A percentile compares a stretch with the other conserved stretches of the same genome.
These are phyloP conservation scores for Mortierella sp. DNA, from an alignment of 371 early-diverging fungal genomes.

Conservation along the genomic window DNA sequence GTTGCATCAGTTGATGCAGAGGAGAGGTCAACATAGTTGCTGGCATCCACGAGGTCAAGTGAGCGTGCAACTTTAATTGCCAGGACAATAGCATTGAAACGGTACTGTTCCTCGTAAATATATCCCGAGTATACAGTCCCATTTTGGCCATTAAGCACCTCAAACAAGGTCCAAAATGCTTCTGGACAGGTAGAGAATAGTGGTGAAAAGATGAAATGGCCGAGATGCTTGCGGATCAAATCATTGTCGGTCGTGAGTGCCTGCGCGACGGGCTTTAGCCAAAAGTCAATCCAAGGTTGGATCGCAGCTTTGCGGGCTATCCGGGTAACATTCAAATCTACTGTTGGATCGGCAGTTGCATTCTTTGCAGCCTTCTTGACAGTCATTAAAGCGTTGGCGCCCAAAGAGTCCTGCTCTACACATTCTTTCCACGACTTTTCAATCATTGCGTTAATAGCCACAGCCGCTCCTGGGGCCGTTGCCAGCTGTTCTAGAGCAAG, in stretches of 20 bases:
- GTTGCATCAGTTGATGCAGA: background rate
- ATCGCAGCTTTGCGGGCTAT: slow-evolving; percentile 29
- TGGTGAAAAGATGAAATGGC: slow-evolving; percentile 51
- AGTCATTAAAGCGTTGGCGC: slow-evolving; percentile 16
- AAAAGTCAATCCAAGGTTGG: slow-evolving; percentile 54
- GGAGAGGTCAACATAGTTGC: slow-evolving; percentile 53
- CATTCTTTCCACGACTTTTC: slow-evolving; percentile 56
- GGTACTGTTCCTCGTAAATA: slow-evolving; percentile 38
- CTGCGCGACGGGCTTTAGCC: slow-evolving; percentile 52
- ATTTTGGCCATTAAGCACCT: slow-evolving; percentile 26
- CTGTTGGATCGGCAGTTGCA: slow-evolving; percentile 7
- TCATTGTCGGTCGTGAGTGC: slow-evolving; percentile 55
- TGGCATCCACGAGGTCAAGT: slow-evolving; percentile 69
- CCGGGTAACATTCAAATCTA: background rate
- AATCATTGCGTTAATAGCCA: slow-evolving; percentile 58
- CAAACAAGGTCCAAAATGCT: slow-evolving; percentile 56
- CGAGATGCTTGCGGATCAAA: slow-evolving; percentile 56
- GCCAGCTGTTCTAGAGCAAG: slow-evolving; percentile 72
- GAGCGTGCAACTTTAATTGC: slow-evolving; percentile 65
- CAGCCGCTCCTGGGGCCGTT: slow-evolving; percentile 76
- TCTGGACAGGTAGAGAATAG: slow-evolving; percentile 44
- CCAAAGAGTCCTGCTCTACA: slow-evolving; percentile 49
- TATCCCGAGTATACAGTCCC: slow-evolving; percentile 21
- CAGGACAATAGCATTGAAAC: slow-evolving; percentile 49
- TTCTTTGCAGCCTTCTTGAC: slow-evolving; percentile 10